These are phyloP conservation scores for Kuraishia piskuri DNA, from an alignment of 805 yeast genomes.

Conservation along the genomic window DNA sequence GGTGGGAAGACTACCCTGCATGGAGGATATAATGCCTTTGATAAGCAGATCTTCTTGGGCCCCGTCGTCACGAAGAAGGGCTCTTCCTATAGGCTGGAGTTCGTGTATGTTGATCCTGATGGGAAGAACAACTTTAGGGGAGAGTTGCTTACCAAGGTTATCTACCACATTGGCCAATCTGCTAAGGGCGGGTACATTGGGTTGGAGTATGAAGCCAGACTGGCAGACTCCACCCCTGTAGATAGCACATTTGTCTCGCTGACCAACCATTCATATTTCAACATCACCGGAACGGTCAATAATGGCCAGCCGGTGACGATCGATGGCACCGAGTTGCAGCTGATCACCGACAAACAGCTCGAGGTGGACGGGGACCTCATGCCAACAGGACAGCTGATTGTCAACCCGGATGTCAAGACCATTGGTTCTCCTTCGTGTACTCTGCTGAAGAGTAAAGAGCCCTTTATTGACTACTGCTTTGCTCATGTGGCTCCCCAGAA, in stretches of 20 bases:
- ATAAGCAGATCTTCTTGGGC: conserved; percentile 41
- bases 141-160: not conserved
- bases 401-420: conserved; percentile 15
- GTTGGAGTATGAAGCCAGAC: conserved; percentile 37
- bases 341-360: conserved; percentile 30
- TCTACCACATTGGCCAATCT: not conserved
- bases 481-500: conserved; percentile 20
- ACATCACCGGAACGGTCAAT: conserved; percentile 18
- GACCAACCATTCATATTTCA: conserved; percentile 60
- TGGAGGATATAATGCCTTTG: conserved; percentile 46
- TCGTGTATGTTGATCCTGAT: conserved; percentile 33
- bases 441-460: conserved; percentile 5
- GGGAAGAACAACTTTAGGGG: conserved; percentile 17
- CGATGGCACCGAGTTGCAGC: conserved; percentile 28
- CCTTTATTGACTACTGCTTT: conserved; percentile 41
- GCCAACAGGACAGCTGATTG: conserved; percentile 38
- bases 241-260: conserved; percentile 43
- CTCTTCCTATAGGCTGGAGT: conserved; percentile 25
- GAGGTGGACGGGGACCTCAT: conserved; percentile 30
- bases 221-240: conserved; percentile 21
- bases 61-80: conserved; percentile 34
- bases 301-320: conserved; percentile 17
- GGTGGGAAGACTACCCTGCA: conserved; percentile 32
- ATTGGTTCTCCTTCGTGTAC: conserved; percentile 15
- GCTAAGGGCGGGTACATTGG: conserved; percentile 23